Base-by-base conservation (phyloP, 441 rosid genomes). In the Brassica hybrid region DNA sequence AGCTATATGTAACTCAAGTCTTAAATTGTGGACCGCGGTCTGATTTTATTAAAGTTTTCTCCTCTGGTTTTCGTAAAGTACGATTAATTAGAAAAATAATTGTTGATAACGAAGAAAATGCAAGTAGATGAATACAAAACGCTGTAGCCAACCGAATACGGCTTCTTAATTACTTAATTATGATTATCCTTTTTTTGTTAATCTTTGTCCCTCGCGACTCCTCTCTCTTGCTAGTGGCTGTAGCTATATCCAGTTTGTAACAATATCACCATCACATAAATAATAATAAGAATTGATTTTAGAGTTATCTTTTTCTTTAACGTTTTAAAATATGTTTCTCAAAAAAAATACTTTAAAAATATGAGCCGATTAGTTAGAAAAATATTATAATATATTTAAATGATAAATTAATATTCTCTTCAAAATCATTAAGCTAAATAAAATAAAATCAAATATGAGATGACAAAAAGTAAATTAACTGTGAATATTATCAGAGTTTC, bases 161-260 rank as follows among this genome's bases (percentile, higher is more conserved):
- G 75, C 75, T 76, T 45, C 41, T 61, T 61, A 6, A 60, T 25
- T 50, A 21, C 57, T 48, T 48, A 50, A 69, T 62, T 62, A 68
- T 43, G 25, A 19, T 52, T 69, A 76, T 69, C 58, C 58, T 12
- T 11, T 34, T 25, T 11, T 45, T 62, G 65, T 62, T 62, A 61
- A 76, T 61, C 56, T 69, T 21, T 52, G 10, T 48, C 62, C 63
- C 56, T 75, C 68, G 14, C 79, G 68, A 67, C 59, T 75, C 62
- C 19, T 32, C 14, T 67, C 63, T 30, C 45, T 56, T 48, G 6
- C 67, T 13, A 45, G 48, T 67, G 72, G 52, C 38, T 68, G 69
- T 60, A 60, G 17, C 38, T 32, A 68, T 48, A 60, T 67, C 13
- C 68, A 60, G 1, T 57, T 57, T 58, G 6, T 74, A 25, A 9